These are phyloP conservation scores for Suhomyces panamericanus DNA, from an alignment of 1,139 yeast species.

Conservation along the genomic window DNA sequence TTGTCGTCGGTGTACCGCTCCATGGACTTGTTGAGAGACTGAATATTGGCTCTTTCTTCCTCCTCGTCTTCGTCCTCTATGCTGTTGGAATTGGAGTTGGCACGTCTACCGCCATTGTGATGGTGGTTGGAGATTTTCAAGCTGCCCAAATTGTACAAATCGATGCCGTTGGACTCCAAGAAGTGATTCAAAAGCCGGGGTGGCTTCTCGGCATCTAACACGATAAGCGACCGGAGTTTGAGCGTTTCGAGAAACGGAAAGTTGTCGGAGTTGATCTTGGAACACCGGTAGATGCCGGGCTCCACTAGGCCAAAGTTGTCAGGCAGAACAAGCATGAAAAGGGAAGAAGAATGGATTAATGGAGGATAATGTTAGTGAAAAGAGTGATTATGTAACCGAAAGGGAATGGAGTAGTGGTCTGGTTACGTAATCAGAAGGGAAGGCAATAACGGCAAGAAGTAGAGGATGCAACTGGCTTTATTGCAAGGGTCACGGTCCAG, in stretches of 20 bases:
- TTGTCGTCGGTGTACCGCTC: constrained; percentile 8
- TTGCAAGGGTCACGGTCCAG: too few species aligned
- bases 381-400: too few species aligned
- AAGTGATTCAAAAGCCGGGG: constrained; percentile 52
- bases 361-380: too few species aligned
- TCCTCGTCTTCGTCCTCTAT: constrained; percentile 21
- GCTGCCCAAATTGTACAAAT: constrained; percentile 47
- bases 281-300: constrained; percentile 64
- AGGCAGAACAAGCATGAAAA: constrained; percentile 69
- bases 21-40: constrained; percentile 6
- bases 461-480: too few species aligned
- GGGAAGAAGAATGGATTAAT: neutral
- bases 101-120: constrained; percentile 17
- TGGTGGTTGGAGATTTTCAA: constrained; percentile 46
- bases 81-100: constrained; percentile 11
- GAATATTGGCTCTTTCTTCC: constrained; percentile 12
- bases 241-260: constrained; percentile 68
- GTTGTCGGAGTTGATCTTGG: constrained; percentile 55
- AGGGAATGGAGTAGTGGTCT: too few species aligned
- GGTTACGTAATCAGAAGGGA: too few species aligned
- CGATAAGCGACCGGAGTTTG: constrained; percentile 54
- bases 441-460: too few species aligned
- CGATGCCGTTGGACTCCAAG: constrained; percentile 45
- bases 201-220: constrained; percentile 73
- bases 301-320: constrained; percentile 79